Conservation (phyloP, 176 grass and related monocot genomes). For the Zea mays region DNA sequence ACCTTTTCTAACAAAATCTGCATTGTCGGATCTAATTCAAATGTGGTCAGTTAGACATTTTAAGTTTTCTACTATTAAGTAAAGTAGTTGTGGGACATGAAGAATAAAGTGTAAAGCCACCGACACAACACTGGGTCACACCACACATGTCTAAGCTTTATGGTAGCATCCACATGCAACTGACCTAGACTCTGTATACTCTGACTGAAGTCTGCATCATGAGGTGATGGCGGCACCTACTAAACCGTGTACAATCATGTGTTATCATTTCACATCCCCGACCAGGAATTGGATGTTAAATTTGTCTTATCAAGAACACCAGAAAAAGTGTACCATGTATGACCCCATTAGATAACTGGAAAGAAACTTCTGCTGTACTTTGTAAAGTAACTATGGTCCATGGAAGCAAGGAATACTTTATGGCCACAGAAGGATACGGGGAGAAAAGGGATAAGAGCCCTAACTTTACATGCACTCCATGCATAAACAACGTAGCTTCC, state of each 20-base stretch:
- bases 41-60: not conserved
- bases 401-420: slow-evolving; percentile 86
- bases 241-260: slow-evolving; percentile 34
- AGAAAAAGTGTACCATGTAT: slow-evolving; percentile 45
- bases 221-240: slow-evolving; percentile 40
- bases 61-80: slow-evolving; percentile 28
- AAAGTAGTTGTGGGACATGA: slow-evolving; percentile 36
- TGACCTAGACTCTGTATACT: slow-evolving; percentile 55
- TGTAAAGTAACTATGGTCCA: slow-evolving; percentile 55
- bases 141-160: slow-evolving; percentile 62
- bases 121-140: slow-evolving; percentile 58
- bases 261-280: slow-evolving; percentile 35
- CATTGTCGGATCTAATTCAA: slow-evolving; percentile 7
- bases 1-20: not conserved
- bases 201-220: slow-evolving; percentile 49
- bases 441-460: slow-evolving; percentile 42
- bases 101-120: slow-evolving; percentile 94
- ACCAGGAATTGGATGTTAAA: slow-evolving; percentile 42
- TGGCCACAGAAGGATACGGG: slow-evolving; percentile 37
- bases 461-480: slow-evolving; percentile 95
- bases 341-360: slow-evolving; percentile 51
- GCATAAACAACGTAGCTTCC: slow-evolving; percentile 68
- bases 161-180: slow-evolving; percentile 62
- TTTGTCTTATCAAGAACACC: slow-evolving; percentile 69
- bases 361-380: slow-evolving; percentile 57